Evolutionary conservation across 75 land plant genomes (phyloP), one percentile per base, ranked within the genome.

Genomic region (Larix kaempferi): DNA sequence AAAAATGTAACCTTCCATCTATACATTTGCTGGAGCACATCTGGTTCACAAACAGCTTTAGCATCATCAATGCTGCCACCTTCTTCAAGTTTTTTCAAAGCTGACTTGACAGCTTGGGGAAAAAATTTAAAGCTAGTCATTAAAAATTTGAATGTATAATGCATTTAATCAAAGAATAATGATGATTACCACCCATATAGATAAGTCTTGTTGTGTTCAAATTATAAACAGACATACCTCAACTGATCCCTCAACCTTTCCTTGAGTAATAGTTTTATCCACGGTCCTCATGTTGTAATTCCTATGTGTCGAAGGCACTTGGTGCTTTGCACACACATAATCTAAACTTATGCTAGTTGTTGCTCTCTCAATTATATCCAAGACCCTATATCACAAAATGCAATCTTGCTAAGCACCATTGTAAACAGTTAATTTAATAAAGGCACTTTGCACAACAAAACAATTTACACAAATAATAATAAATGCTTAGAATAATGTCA

Each of bases 61-160:
- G 93, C 93, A 85, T 93, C 91, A 72, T 93, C 88, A 75, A 88
- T 76, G 73, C 77, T 85, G 39, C 85, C 75, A 3, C 90, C 89
- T 59, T 77, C 74, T 13, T 91, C 89, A 33, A 93, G 75, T 39
- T 81, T 89, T 52, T 77, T 57, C 29, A 88, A 44, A 44, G 96
- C 94, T 63, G 85, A 61, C 33, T 74, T 85, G 78, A 93, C 59
- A 60, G 94, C 96, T 93, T 93, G 73, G 5, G 6, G 21, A n/a
- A 62, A 62, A 62, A 1, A 3, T 62, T 49, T 11, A 10, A 49
- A 10, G 54, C 11, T 19, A 62, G 25, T 62, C 4, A n/a, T 25
- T 15, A 62, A 62, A 10, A 62, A 11, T n/a, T 62, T 62, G 8
- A 16, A 17, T 21, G 1, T n/a, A 19, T n/a, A 11, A 19, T 26